Conservation (phyloP, 192 early-diverging fungal genomes). For the Coemansia erecta region DNA sequence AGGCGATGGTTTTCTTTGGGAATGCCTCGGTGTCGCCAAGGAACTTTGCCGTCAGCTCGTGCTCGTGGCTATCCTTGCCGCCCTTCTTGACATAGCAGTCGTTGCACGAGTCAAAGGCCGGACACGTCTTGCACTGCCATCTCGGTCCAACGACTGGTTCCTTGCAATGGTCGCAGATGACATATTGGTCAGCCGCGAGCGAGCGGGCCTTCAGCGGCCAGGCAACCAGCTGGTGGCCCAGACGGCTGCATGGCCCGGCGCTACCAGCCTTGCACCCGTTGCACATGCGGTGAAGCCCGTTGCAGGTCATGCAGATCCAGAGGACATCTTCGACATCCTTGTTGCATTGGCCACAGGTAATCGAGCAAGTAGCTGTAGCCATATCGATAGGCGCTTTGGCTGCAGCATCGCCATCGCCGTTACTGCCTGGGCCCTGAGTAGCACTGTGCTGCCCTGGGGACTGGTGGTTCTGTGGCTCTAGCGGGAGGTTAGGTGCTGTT, state of each 20-base stretch:
- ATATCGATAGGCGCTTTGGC: not conserved
- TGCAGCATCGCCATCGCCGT: not conserved
- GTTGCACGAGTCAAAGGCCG: conserved; percentile 63
- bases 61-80: conserved; percentile 19
- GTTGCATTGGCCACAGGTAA: conserved; percentile 15
- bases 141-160: conserved; percentile 47
- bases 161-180: conserved; percentile 60
- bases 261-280: conserved; percentile 28
- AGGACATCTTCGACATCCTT: conserved; percentile 24
- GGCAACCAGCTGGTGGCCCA: conserved; percentile 21
- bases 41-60: conserved; percentile 28
- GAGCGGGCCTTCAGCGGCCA: conserved; percentile 32
- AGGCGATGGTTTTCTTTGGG: conserved; percentile 11
- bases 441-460: not conserved
- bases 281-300: conserved; percentile 31
- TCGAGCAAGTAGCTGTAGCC: not conserved
- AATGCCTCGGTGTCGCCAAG: conserved; percentile 19
- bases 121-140: conserved; percentile 60
- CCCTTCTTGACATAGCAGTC: conserved; percentile 51
- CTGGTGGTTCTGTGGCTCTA: conserved; percentile 22
- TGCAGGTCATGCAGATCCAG: conserved; percentile 36
- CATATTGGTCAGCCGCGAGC: conserved; percentile 26
- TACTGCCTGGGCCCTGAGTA: not conserved
- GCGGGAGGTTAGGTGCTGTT: conserved; percentile 25
- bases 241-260: not conserved